These are phyloP conservation scores for Xylaria multiplex DNA, from an alignment of 2,329 filamentous ascomycete species.

Conservation along the genomic window DNA sequence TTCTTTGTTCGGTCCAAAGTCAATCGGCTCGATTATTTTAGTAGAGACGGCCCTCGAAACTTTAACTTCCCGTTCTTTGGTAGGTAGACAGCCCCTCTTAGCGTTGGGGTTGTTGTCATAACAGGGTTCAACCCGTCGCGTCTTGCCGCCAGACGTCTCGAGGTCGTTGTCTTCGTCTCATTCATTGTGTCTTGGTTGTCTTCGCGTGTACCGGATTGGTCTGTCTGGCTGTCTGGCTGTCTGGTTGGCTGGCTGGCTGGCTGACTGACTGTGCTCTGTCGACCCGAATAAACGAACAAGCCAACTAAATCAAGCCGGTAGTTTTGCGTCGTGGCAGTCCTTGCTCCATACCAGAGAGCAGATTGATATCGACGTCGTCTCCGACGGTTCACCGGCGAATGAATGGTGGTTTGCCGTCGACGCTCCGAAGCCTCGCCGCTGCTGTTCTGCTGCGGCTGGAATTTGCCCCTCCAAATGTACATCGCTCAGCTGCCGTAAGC, in stretches of 20 bases:
- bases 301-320: not conserved
- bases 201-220: slow-evolving; percentile 13
- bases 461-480: slow-evolving; percentile 53
- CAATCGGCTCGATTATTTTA: slow-evolving; percentile 14
- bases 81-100: slow-evolving; percentile 6
- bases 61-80: slow-evolving; percentile 11
- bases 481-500: slow-evolving; percentile 50
- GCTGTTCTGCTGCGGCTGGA: slow-evolving; percentile 32
- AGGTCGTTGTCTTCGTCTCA: slow-evolving; percentile 1
- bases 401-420: slow-evolving; percentile 6
- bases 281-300: not conserved
- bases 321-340: slow-evolving; percentile 2
- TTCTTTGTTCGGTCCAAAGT: slow-evolving; percentile 6
- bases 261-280: not conserved
- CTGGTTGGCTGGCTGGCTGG: too few relatives aligned
- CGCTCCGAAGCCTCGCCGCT: slow-evolving; percentile 4
- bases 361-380: slow-evolving; percentile 8
- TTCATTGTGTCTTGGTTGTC: too few relatives aligned
- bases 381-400: not conserved
- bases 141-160: slow-evolving; percentile 3
- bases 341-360: not conserved
- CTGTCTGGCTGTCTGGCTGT: not conserved
- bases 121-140: slow-evolving; percentile 3
- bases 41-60: not conserved
- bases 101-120: slow-evolving; percentile 10